Percentiles rank a stretch among this genome's conserved stretches.
Evolutionary conservation across 192 early-diverging fungal species (phyloP).

Genomic region (Gonapodya sp.): DNA sequence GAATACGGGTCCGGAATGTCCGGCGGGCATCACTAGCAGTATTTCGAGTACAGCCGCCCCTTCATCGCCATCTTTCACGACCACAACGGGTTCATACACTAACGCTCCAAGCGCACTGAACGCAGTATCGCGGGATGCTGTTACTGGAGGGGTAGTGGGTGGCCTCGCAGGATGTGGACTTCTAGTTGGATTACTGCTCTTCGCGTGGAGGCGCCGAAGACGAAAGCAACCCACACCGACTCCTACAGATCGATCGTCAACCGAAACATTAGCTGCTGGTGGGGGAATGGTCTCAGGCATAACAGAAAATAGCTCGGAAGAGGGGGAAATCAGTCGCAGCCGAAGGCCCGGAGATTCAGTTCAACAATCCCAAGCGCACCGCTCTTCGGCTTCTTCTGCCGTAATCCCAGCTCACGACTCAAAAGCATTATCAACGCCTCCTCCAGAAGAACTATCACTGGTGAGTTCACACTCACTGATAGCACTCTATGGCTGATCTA

Average conservation of each 20-base stretch:
- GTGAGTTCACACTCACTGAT: neutral
- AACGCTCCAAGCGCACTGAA: too few relatives aligned
- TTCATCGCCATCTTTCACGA: neutral
- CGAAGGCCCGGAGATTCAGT: neutral
- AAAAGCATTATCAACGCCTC: neutral
- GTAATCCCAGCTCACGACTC: too few relatives aligned
- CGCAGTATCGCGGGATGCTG: too few relatives aligned
- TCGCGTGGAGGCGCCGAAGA: neutral
- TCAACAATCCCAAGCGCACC: neutral
- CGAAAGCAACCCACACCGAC: too few relatives aligned
- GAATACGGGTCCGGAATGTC: neutral
- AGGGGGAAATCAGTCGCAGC: too few relatives aligned
- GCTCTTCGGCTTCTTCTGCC: neutral
- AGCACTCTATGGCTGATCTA: neutral
- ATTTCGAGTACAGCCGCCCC: too few relatives aligned
- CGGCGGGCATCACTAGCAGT: too few relatives aligned
- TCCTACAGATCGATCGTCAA: too few relatives aligned
- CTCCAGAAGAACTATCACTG: neutral
- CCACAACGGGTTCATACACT: too few relatives aligned
- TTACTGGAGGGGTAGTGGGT: neutral
- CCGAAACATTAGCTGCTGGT: too few relatives aligned
- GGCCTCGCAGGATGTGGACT: neutral
- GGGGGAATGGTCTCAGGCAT: too few relatives aligned
- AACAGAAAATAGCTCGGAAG: too few relatives aligned
- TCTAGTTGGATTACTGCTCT: neutral